Percentiles rank a stretch among this genome's conserved stretches.
These are phyloP conservation scores for Ochetophila trinervis DNA, from an alignment of 306 rosid genomes.

Conservation along the genomic window DNA sequence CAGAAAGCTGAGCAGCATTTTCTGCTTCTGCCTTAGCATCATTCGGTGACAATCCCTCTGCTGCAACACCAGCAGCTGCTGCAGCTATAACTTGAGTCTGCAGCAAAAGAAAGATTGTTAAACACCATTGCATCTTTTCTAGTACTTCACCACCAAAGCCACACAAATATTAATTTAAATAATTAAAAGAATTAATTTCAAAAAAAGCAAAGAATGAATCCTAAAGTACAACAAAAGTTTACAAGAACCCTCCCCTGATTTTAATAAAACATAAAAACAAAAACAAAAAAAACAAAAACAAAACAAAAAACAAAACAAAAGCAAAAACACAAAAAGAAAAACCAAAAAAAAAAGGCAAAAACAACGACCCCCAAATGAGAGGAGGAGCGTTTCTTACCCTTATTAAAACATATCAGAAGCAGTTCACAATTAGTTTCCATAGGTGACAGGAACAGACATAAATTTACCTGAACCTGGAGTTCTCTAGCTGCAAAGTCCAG, in stretches of 20 bases:
- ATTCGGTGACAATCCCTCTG: slow-evolving; percentile 81
- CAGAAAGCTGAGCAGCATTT: slow-evolving; percentile 88
- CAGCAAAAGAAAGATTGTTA: slow-evolving; percentile 40
- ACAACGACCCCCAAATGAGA: too few species aligned
- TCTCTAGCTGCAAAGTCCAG: slow-evolving; percentile 85
- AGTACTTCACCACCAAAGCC: slow-evolving; percentile 11
- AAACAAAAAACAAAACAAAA: too few species aligned
- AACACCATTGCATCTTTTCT: slow-evolving; percentile 27
- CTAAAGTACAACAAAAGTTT: not conserved
- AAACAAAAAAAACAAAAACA: too few species aligned
- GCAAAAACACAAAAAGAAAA: too few species aligned
- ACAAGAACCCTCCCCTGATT: slow-evolving; percentile 5
- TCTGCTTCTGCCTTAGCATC: slow-evolving; percentile 89
- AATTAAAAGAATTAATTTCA: slow-evolving; percentile 1
- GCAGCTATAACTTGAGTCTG: slow-evolving; percentile 98
- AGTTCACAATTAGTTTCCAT: not conserved
- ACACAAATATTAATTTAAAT: not conserved
- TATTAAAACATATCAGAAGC: slow-evolving; percentile 1
- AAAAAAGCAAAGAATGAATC: not conserved
- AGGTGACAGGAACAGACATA: slow-evolving; percentile 6
- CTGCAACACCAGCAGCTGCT: slow-evolving; percentile 94
- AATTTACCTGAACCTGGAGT: slow-evolving; percentile 82
- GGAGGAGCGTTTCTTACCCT: not conserved
- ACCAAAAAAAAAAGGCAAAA: too few species aligned
- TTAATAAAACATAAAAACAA: too few species aligned